These are phyloP conservation scores for Curvularia sp. DNA, from an alignment of 2,329 filamentous ascomycete species.

Conservation along the genomic window DNA sequence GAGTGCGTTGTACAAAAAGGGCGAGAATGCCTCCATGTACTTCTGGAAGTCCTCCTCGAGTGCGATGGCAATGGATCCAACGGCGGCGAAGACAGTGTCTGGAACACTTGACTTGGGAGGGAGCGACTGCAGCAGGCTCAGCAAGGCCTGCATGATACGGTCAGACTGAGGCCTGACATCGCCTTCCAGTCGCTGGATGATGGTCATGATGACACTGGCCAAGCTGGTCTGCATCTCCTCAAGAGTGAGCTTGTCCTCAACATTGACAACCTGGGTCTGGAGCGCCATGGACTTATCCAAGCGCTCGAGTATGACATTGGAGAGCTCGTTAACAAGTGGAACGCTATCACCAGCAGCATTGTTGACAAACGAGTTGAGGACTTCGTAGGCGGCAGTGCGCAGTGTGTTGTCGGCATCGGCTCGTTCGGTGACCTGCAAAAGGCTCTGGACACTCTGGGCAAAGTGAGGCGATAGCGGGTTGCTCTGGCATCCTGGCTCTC, in stretches of 20 bases:
- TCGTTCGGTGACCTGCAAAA: slow-evolving; percentile 85
- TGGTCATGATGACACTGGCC: slow-evolving; percentile 87
- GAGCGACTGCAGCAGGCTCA: slow-evolving; percentile 79
- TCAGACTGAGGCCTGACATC: slow-evolving; percentile 91
- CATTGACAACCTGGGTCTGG: slow-evolving; percentile 91
- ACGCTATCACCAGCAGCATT: slow-evolving; percentile 90
- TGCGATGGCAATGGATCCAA: slow-evolving; percentile 89
- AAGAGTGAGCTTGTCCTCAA: slow-evolving; percentile 93
- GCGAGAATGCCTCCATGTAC: slow-evolving; percentile 96
- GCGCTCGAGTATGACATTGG: slow-evolving; percentile 87
- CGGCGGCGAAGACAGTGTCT: slow-evolving; percentile 89
- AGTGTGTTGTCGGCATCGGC: slow-evolving; percentile 85
- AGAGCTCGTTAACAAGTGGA: slow-evolving; percentile 78
- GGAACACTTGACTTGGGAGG: slow-evolving; percentile 91
- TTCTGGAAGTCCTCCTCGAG: slow-evolving; percentile 92
- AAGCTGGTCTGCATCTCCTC: slow-evolving; percentile 98
- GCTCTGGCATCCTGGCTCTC: slow-evolving; percentile 76
- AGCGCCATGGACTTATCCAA: slow-evolving; percentile 88
- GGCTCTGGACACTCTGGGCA: slow-evolving; percentile 84
- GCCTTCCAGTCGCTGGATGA: slow-evolving; percentile 87
- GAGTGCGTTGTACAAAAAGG: slow-evolving; percentile 91
- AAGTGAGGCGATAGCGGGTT: slow-evolving; percentile 93
- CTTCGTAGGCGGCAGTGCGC: slow-evolving; percentile 94
- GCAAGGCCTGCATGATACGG: slow-evolving; percentile 87
- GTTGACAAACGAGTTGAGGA: slow-evolving; percentile 91